Base-by-base conservation (phyloP, 768 basidiomycete genomes). In the Tricholoma hemisulphureum region DNA sequence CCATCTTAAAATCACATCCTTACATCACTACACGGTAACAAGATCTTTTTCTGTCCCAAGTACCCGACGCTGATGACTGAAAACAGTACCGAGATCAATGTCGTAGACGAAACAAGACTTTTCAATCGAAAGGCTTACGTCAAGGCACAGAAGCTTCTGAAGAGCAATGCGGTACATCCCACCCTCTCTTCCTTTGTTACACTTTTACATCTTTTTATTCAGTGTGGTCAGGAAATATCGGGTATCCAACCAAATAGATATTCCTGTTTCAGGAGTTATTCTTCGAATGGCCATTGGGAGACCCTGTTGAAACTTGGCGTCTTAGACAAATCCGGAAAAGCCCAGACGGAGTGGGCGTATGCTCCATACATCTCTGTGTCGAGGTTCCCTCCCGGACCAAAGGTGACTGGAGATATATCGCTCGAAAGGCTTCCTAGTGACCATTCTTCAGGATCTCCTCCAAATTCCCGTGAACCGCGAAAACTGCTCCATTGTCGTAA, bases 21-120 rank as follows among this genome's bases (percentile, higher is more conserved):
- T 74, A 74, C 37, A 62, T 77, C 32, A 65, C 74, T 16, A 74
- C 75, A 31, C 71, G 73, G 74, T 73, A 43, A 53, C 28, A 26
- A 35, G 10, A 43, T 46, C 21, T 13, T 4, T n/a, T n/a, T 1
- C 10, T 7, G 14, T n/a, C n/a, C n/a, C n/a, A n/a, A n/a, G n/a
- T n/a, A n/a, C 20, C 23, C n/a, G 49, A 32, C 31, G 32, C 16
- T 29, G 41, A 13, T 48, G 4, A n/a, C 26, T 28, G 1, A 28
- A 37, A 11, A 20, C 54, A 77, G 77, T 24, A 71, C 75, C 2
- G 69, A 72, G 24, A 63, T 77, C 6, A 69, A 67, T 11, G 63
- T 76, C 6, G 63, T 72, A 8, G 67, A 73, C 10, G 69, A 73
- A 63, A 73, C 72, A 0, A 53, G 60, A 13, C 55, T 67, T 6